Evolutionary conservation across 148 eudicot species (phyloP).

Genomic region (Polygonum maritimum): DNA sequence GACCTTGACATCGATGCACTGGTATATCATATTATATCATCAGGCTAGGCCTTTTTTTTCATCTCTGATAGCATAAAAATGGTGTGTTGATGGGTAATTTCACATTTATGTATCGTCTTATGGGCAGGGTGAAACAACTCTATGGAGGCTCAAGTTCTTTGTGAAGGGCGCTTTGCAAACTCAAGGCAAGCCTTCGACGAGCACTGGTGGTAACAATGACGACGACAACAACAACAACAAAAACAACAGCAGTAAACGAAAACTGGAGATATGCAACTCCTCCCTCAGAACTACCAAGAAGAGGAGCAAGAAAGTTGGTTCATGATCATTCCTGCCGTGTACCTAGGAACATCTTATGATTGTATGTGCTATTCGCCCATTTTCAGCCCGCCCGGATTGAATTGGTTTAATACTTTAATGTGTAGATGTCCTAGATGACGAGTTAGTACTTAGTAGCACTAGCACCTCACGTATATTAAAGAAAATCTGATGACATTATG

Average conservation of each 20-base stretch:
- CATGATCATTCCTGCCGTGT: not conserved
- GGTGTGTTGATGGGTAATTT: not conserved
- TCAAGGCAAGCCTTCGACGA: constrained; percentile 25
- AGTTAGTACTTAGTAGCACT: too few relatives aligned
- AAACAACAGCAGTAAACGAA: constrained; percentile 37
- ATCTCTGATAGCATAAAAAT: not conserved
- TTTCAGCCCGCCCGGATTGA: not conserved
- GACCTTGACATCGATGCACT: constrained; percentile 70
- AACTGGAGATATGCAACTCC: constrained; percentile 47
- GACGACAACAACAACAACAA: constrained; percentile 13
- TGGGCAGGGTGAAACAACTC: constrained; percentile 51
- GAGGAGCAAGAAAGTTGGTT: constrained; percentile 42
- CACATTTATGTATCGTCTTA: not conserved
- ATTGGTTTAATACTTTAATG: not conserved
- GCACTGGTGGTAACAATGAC: constrained; percentile 20
- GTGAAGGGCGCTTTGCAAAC: constrained; percentile 51
- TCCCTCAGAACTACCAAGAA: constrained; percentile 53
- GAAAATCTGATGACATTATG: too few relatives aligned
- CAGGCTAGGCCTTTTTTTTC: not conserved
- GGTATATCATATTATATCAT: constrained; percentile 23
- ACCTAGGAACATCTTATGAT: not conserved
- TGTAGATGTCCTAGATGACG: not conserved
- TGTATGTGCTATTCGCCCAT: not conserved
- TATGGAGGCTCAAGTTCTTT: constrained; percentile 70
- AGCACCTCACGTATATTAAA: too few relatives aligned